A percentile compares a stretch with the other conserved stretches of the same genome.
Evolutionary conservation across 805 yeast species (phyloP).

Genomic region (Metahyphopichia silvanorum): DNA sequence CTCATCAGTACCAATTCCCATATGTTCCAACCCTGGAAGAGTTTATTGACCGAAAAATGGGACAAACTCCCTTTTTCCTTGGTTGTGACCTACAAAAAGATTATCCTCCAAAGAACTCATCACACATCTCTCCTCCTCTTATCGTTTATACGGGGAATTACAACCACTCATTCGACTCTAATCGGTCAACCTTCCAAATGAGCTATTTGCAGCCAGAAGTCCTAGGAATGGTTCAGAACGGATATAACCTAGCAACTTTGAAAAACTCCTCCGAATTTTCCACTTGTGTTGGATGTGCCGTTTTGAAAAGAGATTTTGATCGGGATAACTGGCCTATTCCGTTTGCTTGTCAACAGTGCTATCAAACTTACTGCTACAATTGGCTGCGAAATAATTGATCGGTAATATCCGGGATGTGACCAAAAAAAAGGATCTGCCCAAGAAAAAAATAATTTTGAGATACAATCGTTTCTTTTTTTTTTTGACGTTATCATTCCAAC

Average conservation of each 20-base stretch:
- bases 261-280: conserved; percentile 41
- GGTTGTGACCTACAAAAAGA: conserved; percentile 36
- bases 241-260: conserved; percentile 48
- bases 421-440: background rate
- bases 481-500: too few relatives aligned
- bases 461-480: background rate
- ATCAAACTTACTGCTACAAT: conserved; percentile 1
- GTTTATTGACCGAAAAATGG: conserved; percentile 15
- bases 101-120: background rate
- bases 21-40: conserved; percentile 27
- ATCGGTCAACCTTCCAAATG: conserved; percentile 58
- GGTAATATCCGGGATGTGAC: background rate
- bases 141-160: conserved; percentile 51
- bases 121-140: conserved; percentile 39
- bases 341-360: background rate
- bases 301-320: conserved; percentile 52
- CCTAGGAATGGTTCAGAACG: conserved; percentile 46
- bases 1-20: conserved; percentile 25
- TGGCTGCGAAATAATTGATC: background rate
- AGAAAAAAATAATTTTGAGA: background rate
- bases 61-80: conserved; percentile 32
- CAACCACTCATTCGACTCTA: conserved; percentile 40
- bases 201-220: conserved; percentile 46
- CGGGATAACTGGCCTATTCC: conserved; percentile 9
- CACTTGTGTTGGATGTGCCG: conserved; percentile 55